phyloP scores from a whole-genome alignment of 371 early-diverging fungal species.

The Mucor piriformis region DNA sequence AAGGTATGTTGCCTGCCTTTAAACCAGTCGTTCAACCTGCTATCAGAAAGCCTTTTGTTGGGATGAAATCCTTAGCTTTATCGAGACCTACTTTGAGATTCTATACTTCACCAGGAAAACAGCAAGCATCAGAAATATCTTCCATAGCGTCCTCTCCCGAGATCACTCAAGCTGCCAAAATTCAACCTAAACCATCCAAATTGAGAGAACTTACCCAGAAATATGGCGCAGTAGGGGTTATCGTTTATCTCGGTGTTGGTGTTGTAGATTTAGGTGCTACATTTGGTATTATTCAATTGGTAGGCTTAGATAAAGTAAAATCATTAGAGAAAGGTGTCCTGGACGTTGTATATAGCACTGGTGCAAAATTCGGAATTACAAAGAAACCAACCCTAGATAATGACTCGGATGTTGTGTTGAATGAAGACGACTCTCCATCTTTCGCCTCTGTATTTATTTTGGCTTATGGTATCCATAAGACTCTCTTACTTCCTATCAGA shows the following conservation, averaged over 20 bases:
- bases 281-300: slow-evolving; percentile 41
- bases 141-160: slow-evolving; percentile 23
- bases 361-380: slow-evolving; percentile 16
- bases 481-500: slow-evolving; percentile 48
- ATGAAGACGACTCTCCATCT: slow-evolving; percentile 31
- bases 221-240: slow-evolving; percentile 46
- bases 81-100: slow-evolving; percentile 2
- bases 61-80: background rate
- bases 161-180: slow-evolving; percentile 22
- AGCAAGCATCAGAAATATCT: slow-evolving; percentile 15
- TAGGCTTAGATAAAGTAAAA: slow-evolving; percentile 46
- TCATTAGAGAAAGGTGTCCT: slow-evolving; percentile 35
- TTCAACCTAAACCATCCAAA: slow-evolving; percentile 19
- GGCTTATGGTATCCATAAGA: slow-evolving; percentile 57
- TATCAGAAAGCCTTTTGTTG: background rate
- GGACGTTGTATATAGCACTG: slow-evolving; percentile 18
- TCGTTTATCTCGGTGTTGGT: slow-evolving; percentile 49
- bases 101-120: slow-evolving; percentile 9
- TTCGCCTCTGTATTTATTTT: slow-evolving; percentile 47
- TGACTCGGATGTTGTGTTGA: background rate
- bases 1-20: background rate
- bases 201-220: slow-evolving; percentile 30
- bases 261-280: slow-evolving; percentile 40
- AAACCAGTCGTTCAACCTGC: background rate
- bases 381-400: slow-evolving; percentile 15